Evolutionary conservation across 164 flowering plant species (phyloP), one percentile per base, ranked within the genome.

Genomic region (Magnolia changhungtana): DNA sequence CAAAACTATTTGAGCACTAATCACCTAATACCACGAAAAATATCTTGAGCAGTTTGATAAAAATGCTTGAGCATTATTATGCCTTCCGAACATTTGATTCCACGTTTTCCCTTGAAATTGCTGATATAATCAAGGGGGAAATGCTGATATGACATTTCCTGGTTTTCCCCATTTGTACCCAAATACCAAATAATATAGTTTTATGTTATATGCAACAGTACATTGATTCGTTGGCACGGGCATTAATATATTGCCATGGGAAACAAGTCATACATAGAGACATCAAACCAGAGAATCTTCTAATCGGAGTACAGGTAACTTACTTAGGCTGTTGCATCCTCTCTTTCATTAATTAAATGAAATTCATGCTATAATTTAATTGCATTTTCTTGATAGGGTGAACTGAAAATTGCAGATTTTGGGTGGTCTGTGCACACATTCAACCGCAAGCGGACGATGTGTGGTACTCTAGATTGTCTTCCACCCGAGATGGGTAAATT

Each of bases 371-470:
- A 66, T 77, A 61, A 71, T 71, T 16, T 71, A 19, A 8, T 58
- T 68, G 68, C 14, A 51, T 78, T 23, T 77, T 72, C 37, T 50
- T 29, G 5, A 69, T 87, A 96, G 99, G 99, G 98, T 52, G 98
- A 96, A 74, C 86, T 94, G 0, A 94, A 96, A 82, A 96, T 96
- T 76, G 99, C 98, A 31, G 98, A 96, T 80, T 96, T 96, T 85
- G 99, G 99, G 67, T 96, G 99, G 99, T 94, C 99, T 4, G 99
- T 96, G 19, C 99, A 96, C 78, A 94, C 99, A 59, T 96, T 96
- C 69, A 94, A 92, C 79, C 91, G 98, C 65, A 88, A 97, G 79
- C 76, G 88, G 80, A 96, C 99, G 69, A 94, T 94, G 98, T 96
- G 99, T 77, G 99, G 99, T 21, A 96, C 99, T 70, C 83, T 96